Conservation (phyloP, 345 rosid species). For the Pugionium cornutum region DNA sequence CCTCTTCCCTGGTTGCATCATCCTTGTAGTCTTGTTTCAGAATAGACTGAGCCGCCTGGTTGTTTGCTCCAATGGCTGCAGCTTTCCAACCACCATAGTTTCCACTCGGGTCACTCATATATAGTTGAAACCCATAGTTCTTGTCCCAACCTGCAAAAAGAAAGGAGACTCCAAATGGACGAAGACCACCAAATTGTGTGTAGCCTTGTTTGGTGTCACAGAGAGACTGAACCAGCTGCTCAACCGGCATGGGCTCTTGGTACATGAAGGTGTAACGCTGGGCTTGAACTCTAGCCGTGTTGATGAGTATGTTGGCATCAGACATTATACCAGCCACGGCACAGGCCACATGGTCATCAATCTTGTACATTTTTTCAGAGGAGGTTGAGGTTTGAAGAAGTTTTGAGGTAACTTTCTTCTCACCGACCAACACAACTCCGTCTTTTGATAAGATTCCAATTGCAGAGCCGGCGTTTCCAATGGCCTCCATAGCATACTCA, state of each 20-base stretch:
- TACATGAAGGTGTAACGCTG: constrained; percentile 85
- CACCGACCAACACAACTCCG: constrained; percentile 89
- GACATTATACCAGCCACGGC: constrained; percentile 99
- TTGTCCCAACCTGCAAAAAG: constrained; percentile 97
- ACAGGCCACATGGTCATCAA: constrained; percentile 92
- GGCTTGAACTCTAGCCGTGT: constrained; percentile 92
- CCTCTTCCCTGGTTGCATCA: constrained; percentile 84
- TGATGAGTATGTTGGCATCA: constrained; percentile 93
- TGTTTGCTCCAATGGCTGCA: constrained; percentile 92
- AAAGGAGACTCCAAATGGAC: constrained; percentile 93
- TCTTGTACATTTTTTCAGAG: constrained; percentile 95
- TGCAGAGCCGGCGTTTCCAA: constrained; percentile 94
- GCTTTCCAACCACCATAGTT: constrained; percentile 98
- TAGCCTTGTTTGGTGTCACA: constrained; percentile 97
- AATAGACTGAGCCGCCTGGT: constrained; percentile 97
- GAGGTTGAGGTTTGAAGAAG: constrained; percentile 93
- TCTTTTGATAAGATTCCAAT: constrained; percentile 88
- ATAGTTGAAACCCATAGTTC: constrained; percentile 85
- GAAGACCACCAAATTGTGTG: constrained; percentile 96
- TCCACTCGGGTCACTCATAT: constrained; percentile 96
- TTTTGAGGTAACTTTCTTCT: constrained; percentile 96
- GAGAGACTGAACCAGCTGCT: constrained; percentile 93
- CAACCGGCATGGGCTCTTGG: constrained; percentile 97
- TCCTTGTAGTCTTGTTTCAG: constrained; percentile 96
- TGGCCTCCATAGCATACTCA: constrained; percentile 98